These are phyloP conservation scores for Xylariaceae sp. DNA, from an alignment of 2,329 filamentous ascomycete genomes.

Conservation along the genomic window DNA sequence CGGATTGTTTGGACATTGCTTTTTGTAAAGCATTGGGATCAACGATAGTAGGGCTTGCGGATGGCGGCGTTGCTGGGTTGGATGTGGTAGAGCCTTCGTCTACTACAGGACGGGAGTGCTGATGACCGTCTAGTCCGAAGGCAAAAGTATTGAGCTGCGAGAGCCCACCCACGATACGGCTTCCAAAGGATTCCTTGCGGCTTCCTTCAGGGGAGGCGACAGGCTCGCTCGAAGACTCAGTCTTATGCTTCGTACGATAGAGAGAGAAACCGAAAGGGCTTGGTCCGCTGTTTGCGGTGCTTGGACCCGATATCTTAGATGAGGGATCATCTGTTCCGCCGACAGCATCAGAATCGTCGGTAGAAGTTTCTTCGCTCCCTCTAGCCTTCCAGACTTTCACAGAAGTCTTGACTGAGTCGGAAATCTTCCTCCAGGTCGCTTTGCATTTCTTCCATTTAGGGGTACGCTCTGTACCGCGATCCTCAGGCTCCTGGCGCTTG, in stretches of 20 bases:
- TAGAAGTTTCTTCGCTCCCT: conserved; percentile 5
- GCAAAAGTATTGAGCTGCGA: conserved; percentile 7
- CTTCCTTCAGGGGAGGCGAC: conserved; percentile 1
- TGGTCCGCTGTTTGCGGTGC: conserved; percentile 9
- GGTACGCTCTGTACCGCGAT: conserved; percentile 4
- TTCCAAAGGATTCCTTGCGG: conserved; percentile 16
- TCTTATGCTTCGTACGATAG: conserved; percentile 15
- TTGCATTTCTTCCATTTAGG: neutral
- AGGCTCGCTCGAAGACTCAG: conserved; percentile 3
- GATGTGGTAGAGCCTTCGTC: conserved; percentile 7
- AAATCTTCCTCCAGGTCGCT: conserved; percentile 29
- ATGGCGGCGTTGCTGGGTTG: neutral
- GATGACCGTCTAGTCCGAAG: conserved; percentile 26
- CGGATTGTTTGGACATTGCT: conserved; percentile 19
- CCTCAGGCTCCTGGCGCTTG: conserved; percentile 5
- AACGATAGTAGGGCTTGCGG: conserved; percentile 4
- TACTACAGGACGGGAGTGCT: conserved; percentile 12
- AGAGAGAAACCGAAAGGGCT: conserved; percentile 22
- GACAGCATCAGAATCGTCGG: neutral
- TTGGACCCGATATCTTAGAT: neutral
- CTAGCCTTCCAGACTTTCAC: conserved; percentile 16
- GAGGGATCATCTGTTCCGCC: neutral
- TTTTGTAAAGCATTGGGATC: conserved; percentile 17
- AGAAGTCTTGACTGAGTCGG: conserved; percentile 24
- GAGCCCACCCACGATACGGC: conserved; percentile 15